These are phyloP conservation scores for Alternaria sp. DNA, from an alignment of 2,329 filamentous ascomycete species.

Conservation along the genomic window DNA sequence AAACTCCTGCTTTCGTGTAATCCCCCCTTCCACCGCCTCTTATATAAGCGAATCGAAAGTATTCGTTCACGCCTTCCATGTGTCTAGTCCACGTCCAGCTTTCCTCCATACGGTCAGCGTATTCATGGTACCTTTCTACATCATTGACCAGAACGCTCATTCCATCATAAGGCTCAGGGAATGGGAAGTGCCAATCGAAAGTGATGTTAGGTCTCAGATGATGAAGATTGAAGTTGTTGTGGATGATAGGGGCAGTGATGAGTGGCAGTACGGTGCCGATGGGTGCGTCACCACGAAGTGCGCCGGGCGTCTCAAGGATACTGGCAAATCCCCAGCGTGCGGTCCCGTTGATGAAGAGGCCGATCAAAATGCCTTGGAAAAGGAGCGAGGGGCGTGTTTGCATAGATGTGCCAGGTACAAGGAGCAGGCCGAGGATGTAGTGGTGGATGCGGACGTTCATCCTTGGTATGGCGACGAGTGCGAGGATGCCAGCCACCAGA, in stretches of 20 bases:
- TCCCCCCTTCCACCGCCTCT: conserved; percentile 69
- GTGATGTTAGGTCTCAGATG: conserved; percentile 62
- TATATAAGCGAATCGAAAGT: conserved; percentile 80
- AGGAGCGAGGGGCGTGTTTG: conserved; percentile 84
- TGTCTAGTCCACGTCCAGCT: conserved; percentile 67
- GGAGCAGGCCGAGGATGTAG: conserved; percentile 85
- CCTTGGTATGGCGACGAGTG: conserved; percentile 72
- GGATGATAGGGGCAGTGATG: conserved; percentile 48
- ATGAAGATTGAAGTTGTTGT: conserved; percentile 54
- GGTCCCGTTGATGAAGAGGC: conserved; percentile 91
- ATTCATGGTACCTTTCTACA: conserved; percentile 79
- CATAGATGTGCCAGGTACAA: conserved; percentile 86
- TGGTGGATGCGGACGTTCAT: conserved; percentile 91
- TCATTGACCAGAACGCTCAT: conserved; percentile 85
- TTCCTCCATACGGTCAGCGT: conserved; percentile 56
- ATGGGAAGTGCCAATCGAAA: conserved; percentile 63
- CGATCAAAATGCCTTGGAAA: conserved; percentile 88
- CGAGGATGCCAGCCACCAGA: conserved; percentile 80
- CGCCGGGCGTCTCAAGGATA: conserved; percentile 80
- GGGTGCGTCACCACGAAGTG: conserved; percentile 66
- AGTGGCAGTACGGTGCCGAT: conserved; percentile 65
- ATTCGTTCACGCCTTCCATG: conserved; percentile 62
- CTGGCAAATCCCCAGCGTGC: conserved; percentile 93
- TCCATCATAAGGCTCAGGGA: conserved; percentile 68
- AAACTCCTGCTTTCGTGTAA: conserved; percentile 77